phyloP scores from a whole-genome alignment of 2,329 filamentous ascomycete genomes.

The Xylariomycetidae sp. region DNA sequence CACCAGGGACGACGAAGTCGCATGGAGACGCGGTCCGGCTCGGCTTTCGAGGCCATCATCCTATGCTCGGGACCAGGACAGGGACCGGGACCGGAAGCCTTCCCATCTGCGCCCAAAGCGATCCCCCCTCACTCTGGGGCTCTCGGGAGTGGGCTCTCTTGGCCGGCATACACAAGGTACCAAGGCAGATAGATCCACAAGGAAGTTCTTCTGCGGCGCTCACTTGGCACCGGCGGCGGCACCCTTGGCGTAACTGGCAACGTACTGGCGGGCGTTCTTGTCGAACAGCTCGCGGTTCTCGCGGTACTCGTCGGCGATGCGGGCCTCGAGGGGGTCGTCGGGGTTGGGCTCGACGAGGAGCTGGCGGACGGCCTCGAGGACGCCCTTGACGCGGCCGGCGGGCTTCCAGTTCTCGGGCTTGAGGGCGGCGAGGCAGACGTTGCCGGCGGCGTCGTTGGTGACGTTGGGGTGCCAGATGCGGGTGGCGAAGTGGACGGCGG shows the following conservation, averaged over 20 bases:
- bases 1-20: too few relatives aligned
- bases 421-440: slow-evolving; percentile 79
- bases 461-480: slow-evolving; percentile 97
- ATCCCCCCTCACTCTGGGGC: too few relatives aligned
- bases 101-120: too few relatives aligned
- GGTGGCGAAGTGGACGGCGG: slow-evolving; percentile 71
- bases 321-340: slow-evolving; percentile 81
- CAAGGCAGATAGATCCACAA: too few relatives aligned
- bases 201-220: too few relatives aligned
- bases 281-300: slow-evolving; percentile 63
- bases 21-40: too few relatives aligned
- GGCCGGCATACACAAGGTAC: too few relatives aligned
- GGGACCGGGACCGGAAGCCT: too few relatives aligned
- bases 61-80: too few relatives aligned
- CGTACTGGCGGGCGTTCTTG: slow-evolving; percentile 68
- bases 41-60: too few relatives aligned
- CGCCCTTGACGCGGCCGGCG: slow-evolving; percentile 65
- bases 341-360: slow-evolving; percentile 77
- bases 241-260: slow-evolving; percentile 61
- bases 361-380: slow-evolving; percentile 69
- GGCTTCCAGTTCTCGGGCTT: slow-evolving; percentile 91
- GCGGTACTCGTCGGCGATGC: slow-evolving; percentile 80
- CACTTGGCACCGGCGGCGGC: slow-evolving; percentile 2
- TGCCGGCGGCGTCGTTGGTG: slow-evolving; percentile 77
- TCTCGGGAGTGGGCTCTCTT: too few relatives aligned